These are phyloP conservation scores for Botrytis byssoidea DNA, from an alignment of 2,329 filamentous ascomycete species.

Conservation along the genomic window DNA sequence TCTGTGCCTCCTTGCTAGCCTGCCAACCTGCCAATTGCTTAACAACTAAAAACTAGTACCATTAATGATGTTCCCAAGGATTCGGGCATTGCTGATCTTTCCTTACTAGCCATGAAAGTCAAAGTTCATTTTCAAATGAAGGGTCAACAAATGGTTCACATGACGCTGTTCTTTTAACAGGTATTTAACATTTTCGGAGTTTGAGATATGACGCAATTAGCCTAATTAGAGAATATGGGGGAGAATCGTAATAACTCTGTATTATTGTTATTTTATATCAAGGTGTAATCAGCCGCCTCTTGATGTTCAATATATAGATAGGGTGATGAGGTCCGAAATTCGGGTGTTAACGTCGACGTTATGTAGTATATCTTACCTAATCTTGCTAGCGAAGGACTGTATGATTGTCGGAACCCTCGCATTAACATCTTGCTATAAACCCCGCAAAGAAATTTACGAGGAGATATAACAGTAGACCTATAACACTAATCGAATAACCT, in stretches of 20 bases:
- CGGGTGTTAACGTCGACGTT: background rate
- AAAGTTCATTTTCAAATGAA: background rate
- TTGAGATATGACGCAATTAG: background rate
- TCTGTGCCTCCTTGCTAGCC: background rate
- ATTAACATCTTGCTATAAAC: background rate
- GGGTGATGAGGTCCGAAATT: background rate
- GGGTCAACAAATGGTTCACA: background rate
- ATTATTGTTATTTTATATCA: background rate
- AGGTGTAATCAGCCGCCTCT: background rate
- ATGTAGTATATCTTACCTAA: background rate
- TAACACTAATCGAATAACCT: slow-evolving; percentile 1
- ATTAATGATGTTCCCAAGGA: background rate
- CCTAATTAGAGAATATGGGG: background rate
- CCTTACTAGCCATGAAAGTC: background rate
- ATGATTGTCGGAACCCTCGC: background rate
- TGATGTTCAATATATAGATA: background rate
- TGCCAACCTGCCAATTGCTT: background rate
- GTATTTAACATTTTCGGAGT: background rate
- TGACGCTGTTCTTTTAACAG: background rate
- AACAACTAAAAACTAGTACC: background rate
- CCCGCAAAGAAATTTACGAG: background rate
- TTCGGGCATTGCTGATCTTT: background rate
- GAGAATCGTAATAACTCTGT: background rate
- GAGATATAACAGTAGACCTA: background rate
- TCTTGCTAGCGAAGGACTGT: background rate